Evolutionary conservation across 2,329 filamentous ascomycete species (phyloP).

Genomic region (Diplodia corticola): DNA sequence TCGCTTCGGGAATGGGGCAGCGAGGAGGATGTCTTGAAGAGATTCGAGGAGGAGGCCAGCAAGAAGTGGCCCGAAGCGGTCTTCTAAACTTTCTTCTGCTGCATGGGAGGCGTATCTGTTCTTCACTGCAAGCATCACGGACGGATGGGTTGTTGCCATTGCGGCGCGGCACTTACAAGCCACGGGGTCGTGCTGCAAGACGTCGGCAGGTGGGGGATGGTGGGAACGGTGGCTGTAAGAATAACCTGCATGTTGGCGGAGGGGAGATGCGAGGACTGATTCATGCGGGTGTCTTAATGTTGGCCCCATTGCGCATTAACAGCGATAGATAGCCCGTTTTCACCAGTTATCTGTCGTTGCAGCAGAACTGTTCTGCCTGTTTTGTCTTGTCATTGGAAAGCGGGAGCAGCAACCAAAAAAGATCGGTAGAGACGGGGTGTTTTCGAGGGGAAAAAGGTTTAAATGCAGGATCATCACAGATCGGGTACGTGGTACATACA

Average conservation of each 20-base stretch:
- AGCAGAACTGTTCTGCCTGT: not conserved
- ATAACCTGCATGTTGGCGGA: not conserved
- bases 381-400: not conserved
- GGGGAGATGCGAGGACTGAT: not conserved
- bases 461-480: not conserved
- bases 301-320: not conserved
- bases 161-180: not conserved
- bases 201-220: not conserved
- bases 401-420: not conserved
- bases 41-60: slow-evolving; percentile 47
- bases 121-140: not conserved
- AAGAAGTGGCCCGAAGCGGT: slow-evolving; percentile 42
- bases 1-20: slow-evolving; percentile 55
- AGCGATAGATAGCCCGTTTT: not conserved
- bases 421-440: not conserved
- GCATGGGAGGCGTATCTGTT: not conserved
- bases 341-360: not conserved
- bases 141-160: not conserved
- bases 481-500: too few relatives aligned
- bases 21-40: slow-evolving; percentile 49
- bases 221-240: not conserved
- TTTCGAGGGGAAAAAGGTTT: not conserved
- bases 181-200: not conserved
- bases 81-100: not conserved
- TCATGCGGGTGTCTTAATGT: not conserved